Percentiles rank a stretch among this genome's conserved stretches.
phyloP scores from a whole-genome alignment of 352 stramenopile genomes.

The Globisporangium carolinianum region DNA sequence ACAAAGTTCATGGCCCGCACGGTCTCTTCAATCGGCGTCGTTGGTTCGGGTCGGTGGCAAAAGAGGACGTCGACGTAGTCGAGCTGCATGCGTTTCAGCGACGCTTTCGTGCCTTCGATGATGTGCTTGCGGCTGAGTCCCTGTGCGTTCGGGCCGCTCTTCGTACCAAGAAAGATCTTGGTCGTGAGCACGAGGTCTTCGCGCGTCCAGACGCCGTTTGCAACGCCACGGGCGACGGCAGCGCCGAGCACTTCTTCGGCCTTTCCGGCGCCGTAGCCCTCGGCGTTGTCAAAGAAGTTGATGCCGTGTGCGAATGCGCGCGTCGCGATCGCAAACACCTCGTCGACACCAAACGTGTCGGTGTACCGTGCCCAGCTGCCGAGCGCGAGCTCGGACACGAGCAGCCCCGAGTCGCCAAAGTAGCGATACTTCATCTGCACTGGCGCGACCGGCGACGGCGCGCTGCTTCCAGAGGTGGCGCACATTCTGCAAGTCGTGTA shows the following conservation, averaged over 20 bases:
- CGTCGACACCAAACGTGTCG: conserved; percentile 11
- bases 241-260: conserved; percentile 28
- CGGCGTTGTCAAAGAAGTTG: conserved; percentile 54
- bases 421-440: conserved; percentile 23
- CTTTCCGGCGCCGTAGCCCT: conserved; percentile 23
- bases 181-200: conserved; percentile 52
- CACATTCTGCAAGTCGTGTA: too few species aligned
- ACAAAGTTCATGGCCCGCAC: too few species aligned
- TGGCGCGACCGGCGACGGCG: too few species aligned
- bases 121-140: conserved; percentile 39
- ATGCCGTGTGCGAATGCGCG: conserved; percentile 31
- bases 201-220: conserved; percentile 15
- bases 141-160: conserved; percentile 16
- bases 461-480: too few species aligned
- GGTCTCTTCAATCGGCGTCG: too few species aligned
- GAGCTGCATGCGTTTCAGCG: too few species aligned
- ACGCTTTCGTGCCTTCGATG: conserved; percentile 26
- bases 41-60: too few species aligned
- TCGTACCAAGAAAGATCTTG: conserved; percentile 46
- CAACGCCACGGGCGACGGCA: conserved; percentile 17
- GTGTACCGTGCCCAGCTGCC: conserved; percentile 23
- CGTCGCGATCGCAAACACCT: conserved; percentile 26
- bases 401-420: conserved; percentile 22
- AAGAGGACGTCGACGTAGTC: too few species aligned
- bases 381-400: conserved; percentile 33